These are phyloP conservation scores for Pseudopyricularia javanii DNA, from an alignment of 2,329 filamentous ascomycete species.

Conservation along the genomic window DNA sequence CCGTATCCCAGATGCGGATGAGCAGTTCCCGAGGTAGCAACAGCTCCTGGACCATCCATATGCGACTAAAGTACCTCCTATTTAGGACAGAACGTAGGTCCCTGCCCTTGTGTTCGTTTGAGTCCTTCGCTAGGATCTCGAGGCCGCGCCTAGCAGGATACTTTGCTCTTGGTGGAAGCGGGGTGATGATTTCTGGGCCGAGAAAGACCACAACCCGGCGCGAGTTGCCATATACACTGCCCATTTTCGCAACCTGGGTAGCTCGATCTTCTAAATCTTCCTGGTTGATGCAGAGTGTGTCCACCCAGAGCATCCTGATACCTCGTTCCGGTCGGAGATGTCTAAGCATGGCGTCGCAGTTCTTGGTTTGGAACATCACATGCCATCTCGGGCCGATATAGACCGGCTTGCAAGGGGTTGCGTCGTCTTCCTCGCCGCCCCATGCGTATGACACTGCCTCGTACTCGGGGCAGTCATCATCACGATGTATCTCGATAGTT, in stretches of 20 bases:
- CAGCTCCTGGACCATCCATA: slow-evolving; percentile 7
- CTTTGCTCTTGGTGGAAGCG: not conserved
- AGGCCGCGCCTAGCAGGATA: not conserved
- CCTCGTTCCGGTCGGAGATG: slow-evolving; percentile 6
- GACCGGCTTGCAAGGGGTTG: slow-evolving; percentile 8
- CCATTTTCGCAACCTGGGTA: slow-evolving; percentile 12
- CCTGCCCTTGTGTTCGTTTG: not conserved
- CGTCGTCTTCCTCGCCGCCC: slow-evolving; percentile 13
- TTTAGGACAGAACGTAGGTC: not conserved
- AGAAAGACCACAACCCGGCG: slow-evolving; percentile 3
- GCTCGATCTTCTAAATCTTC: slow-evolving; percentile 6
- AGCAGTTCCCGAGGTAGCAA: not conserved
- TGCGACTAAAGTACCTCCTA: slow-evolving; percentile 4
- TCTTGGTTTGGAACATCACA: slow-evolving; percentile 14
- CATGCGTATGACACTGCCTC: slow-evolving; percentile 1
- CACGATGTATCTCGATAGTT: not conserved
- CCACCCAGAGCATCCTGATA: slow-evolving; percentile 8
- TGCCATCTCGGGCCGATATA: slow-evolving; percentile 15
- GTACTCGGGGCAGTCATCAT: not conserved
- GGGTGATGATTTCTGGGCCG: slow-evolving; percentile 3
- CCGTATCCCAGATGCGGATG: not conserved
- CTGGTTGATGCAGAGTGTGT: slow-evolving; percentile 13
- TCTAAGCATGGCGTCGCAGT: slow-evolving; percentile 14
- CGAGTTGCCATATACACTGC: slow-evolving; percentile 4
- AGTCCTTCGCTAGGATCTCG: not conserved